Evolutionary conservation across 805 yeast species (phyloP).

Genomic region (Ogataea trehalophila): DNA sequence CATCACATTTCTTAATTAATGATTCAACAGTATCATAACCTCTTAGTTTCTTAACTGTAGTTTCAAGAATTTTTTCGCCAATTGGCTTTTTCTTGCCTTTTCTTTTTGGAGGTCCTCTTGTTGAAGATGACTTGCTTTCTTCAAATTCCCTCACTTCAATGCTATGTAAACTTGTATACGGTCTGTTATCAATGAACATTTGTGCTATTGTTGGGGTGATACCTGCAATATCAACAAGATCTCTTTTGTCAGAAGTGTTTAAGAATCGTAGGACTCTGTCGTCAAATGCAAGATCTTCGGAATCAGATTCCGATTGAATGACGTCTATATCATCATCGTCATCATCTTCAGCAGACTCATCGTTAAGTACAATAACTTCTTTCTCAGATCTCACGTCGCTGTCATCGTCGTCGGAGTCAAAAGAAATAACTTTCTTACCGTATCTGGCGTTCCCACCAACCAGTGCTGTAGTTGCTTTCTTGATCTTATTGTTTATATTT

Average conservation of each 20-base stretch:
- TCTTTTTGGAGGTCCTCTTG: constrained; percentile 22
- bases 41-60: constrained; percentile 60
- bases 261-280: constrained; percentile 68
- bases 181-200: constrained; percentile 60
- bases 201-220: constrained; percentile 65
- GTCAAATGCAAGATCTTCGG: constrained; percentile 41
- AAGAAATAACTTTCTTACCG: constrained; percentile 6
- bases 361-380: constrained; percentile 11
- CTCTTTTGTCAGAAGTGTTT: constrained; percentile 70
- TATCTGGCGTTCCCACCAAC: background rate
- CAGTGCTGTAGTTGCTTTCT: background rate
- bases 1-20: constrained; percentile 77
- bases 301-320: constrained; percentile 31
- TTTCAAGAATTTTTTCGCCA: constrained; percentile 73
- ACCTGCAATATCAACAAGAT: constrained; percentile 75
- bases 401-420: constrained; percentile 12
- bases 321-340: constrained; percentile 33
- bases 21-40: constrained; percentile 96
- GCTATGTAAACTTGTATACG: constrained; percentile 54
- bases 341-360: constrained; percentile 22
- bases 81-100: constrained; percentile 45
- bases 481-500: constrained; percentile 1
- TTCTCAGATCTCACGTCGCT: constrained; percentile 7
- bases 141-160: constrained; percentile 56
- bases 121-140: constrained; percentile 16